Evolutionary conservation across 805 yeast genomes (phyloP), one percentile per base, ranked within the genome.

Genomic region (Monosporozyma aquatica): DNA sequence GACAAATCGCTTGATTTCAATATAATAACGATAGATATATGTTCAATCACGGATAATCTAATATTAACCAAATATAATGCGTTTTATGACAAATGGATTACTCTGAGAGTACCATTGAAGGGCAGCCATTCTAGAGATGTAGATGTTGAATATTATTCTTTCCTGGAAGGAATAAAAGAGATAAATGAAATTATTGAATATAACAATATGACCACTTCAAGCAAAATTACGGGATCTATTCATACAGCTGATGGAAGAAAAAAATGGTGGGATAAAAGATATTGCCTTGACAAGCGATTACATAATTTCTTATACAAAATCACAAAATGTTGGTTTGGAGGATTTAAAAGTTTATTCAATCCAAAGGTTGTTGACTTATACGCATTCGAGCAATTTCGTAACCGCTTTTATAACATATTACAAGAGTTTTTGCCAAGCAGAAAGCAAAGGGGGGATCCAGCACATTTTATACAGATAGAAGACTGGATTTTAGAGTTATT

Each of bases 201-300:
- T 41, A 87, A 90, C 56, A 78, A 84, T 48, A 51, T 58, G 3
- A 74, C 86, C 0, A 80, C 90, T 0, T 70, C 73, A 17, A 45
- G 61, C 1, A 75, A 71, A 26, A 68, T 74, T 1, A 78, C 87
- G 0, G 65, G 75, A 0, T 55, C 52, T 1, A 74, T 83, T 2
- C 65, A 56, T 3, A 70, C 86, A 0, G 69, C 72, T 36, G 80
- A 77, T 33, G 82, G 79, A 24, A 68, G 87, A 39, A 71, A 70
- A 37, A 48, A 64, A 6, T 90, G 97, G 96, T 92, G 97, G 95
- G 69, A 70, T 32, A 64, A 66, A 23, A 65, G 97, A 38, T 75
- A 74, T 43, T 62, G 59, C 0, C 64, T 87, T 14, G 96, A 90
- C 58, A 57, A 65, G 8, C 60, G 71, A 37, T 54, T 90, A 41